These are phyloP conservation scores for Thinopyrum elongatum DNA, from an alignment of 176 grass and related monocot genomes.

Conservation along the genomic window DNA sequence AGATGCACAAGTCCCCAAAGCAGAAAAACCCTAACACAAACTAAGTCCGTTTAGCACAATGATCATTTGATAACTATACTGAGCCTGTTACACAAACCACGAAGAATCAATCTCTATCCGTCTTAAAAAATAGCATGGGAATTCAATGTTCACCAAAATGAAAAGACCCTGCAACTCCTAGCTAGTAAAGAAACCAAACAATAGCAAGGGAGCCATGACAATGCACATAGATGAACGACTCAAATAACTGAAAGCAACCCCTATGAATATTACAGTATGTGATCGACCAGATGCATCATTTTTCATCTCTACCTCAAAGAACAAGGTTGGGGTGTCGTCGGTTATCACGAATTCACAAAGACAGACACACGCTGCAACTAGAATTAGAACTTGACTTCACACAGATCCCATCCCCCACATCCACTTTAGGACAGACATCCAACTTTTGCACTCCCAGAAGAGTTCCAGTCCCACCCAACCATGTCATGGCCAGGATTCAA, in stretches of 20 bases:
- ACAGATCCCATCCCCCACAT: not conserved
- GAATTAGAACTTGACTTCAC: constrained; percentile 4
- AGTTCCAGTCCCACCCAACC: not conserved
- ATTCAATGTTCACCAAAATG: not conserved
- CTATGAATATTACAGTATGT: not conserved
- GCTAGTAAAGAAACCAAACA: not conserved
- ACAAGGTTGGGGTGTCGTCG: not conserved
- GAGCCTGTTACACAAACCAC: not conserved
- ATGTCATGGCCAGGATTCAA: not conserved
- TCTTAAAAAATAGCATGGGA: not conserved
- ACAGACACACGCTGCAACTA: not conserved
- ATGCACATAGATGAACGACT: not conserved
- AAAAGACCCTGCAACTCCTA: not conserved
- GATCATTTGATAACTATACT: not conserved
- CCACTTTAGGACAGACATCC: not conserved
- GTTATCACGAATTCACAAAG: not conserved
- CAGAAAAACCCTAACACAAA: not conserved
- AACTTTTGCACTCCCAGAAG: not conserved
- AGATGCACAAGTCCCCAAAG: not conserved
- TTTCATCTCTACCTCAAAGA: not conserved
- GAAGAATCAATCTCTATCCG: not conserved
- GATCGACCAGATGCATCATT: not conserved
- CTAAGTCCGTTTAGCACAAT: not conserved
- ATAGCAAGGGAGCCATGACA: not conserved
- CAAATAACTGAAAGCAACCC: not conserved